phyloP scores from a whole-genome alignment of 1,139 yeast species.

The Geotrichum fermentans region DNA sequence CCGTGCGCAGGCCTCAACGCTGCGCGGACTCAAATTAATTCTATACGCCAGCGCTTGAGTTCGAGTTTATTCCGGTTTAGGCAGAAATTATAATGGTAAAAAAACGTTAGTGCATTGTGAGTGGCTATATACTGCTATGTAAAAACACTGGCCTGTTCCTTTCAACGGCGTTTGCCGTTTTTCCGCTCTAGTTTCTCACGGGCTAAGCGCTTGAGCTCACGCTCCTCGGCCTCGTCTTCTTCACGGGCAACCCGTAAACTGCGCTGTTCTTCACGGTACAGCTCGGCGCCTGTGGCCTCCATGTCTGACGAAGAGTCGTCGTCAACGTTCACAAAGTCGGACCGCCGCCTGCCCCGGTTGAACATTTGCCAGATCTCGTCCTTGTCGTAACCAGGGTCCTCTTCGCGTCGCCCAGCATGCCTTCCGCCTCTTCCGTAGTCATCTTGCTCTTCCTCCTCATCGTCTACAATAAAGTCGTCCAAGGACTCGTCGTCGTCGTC shows the following conservation, averaged over 20 bases:
- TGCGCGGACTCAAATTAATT: too few relatives aligned
- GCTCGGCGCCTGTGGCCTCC: slow-evolving; percentile 92
- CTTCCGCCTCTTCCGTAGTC: slow-evolving; percentile 14
- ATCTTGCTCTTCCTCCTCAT: slow-evolving; percentile 30
- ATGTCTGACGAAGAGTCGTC: slow-evolving; percentile 65
- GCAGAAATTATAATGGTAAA: too few relatives aligned
- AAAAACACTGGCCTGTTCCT: neutral
- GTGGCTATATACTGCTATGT: too few relatives aligned
- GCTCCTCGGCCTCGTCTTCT: slow-evolving; percentile 64
- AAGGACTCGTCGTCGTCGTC: slow-evolving; percentile 34
- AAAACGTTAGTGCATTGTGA: too few relatives aligned
- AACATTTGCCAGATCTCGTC: slow-evolving; percentile 89
- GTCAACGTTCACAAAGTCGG: slow-evolving; percentile 44
- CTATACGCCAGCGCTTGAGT: too few relatives aligned
- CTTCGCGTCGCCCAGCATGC: neutral
- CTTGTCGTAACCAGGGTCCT: slow-evolving; percentile 54
- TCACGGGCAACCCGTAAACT: slow-evolving; percentile 57
- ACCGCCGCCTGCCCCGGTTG: slow-evolving; percentile 55
- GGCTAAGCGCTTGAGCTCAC: slow-evolving; percentile 49
- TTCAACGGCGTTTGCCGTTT: neutral
- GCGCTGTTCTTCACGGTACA: slow-evolving; percentile 70
- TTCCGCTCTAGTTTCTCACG: slow-evolving; percentile 40
- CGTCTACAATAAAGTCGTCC: slow-evolving; percentile 38
- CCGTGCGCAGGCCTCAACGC: too few relatives aligned
- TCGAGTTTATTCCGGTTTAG: too few relatives aligned